Conservation (phyloP, 352 stramenopile genomes). For the Hyaloperonospora brassicae region DNA sequence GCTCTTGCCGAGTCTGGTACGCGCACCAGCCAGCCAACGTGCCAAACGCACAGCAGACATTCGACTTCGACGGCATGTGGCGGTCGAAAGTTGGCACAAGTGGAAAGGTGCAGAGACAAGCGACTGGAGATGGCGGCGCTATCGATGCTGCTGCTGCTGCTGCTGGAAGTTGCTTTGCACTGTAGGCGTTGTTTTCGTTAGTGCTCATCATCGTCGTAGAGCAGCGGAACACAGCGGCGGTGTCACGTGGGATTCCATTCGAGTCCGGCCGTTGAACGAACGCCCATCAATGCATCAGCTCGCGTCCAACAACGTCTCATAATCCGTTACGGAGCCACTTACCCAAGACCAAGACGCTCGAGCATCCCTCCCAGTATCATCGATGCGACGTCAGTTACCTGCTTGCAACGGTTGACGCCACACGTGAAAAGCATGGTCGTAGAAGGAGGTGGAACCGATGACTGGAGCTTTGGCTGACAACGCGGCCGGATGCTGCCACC, state of each 20-base stretch:
- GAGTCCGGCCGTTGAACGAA: too few relatives aligned
- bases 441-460: constrained; percentile 74
- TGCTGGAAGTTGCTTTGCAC: constrained; percentile 3
- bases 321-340: neutral
- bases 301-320: too few relatives aligned
- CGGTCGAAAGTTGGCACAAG: too few relatives aligned
- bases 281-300: too few relatives aligned
- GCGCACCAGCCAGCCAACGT: too few relatives aligned
- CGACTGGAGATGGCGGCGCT: constrained; percentile 1
- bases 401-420: constrained; percentile 31
- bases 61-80: too few relatives aligned
- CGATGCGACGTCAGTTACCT: constrained; percentile 11
- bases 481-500: constrained; percentile 45
- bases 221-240: neutral
- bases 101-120: too few relatives aligned
- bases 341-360: neutral
- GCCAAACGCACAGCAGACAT: too few relatives aligned
- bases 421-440: constrained; percentile 69
- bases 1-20: too few relatives aligned
- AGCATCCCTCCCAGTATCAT: constrained; percentile 1
- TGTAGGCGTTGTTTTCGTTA: constrained; percentile 3
- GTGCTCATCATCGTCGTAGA: neutral
- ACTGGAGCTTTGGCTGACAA: constrained; percentile 35
- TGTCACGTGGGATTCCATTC: neutral
- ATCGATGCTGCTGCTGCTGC: neutral